A percentile compares a stretch with the other conserved stretches of the same genome.
Conservation (phyloP, 257 asterid species). For the Salvia hispanica region DNA sequence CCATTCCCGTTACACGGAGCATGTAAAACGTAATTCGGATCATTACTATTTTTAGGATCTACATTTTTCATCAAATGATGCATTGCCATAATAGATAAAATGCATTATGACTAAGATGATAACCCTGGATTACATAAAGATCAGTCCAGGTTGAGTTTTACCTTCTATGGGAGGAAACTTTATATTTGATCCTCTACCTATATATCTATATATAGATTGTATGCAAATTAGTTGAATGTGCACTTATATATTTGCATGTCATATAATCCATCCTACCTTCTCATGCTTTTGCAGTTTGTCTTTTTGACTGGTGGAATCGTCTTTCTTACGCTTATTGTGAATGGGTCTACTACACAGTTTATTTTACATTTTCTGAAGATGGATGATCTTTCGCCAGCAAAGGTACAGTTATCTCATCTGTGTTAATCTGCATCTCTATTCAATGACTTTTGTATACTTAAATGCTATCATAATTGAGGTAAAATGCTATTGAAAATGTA, state of each 20-base stretch:
- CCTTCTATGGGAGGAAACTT: no score
- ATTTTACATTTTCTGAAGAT: constrained; percentile 61
- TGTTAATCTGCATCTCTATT: constrained; percentile 21
- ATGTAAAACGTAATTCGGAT: no score
- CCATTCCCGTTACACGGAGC: no score
- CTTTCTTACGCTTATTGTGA: constrained; percentile 86
- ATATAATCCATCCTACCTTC: constrained; percentile 23
- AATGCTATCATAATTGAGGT: constrained; percentile 1
- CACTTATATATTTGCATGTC: constrained; percentile 21
- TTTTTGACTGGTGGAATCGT: constrained; percentile 98
- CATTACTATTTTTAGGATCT: no score
- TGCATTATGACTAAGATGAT: no score
- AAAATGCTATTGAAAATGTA: background rate
- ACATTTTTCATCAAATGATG: no score
- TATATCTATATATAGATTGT: no score
- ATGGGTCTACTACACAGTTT: constrained; percentile 96
- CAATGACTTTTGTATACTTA: background rate
- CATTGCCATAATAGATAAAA: no score
- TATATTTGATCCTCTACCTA: no score
- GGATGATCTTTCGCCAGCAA: constrained; percentile 77
- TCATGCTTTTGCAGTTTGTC: constrained; percentile 77
- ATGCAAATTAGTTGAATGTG: background rate
- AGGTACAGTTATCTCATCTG: constrained; percentile 53
- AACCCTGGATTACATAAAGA: no score
- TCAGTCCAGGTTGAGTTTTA: no score